Evolutionary conservation across 306 rosid species (phyloP), one percentile per base, ranked within the genome.

Genomic region (Prunus dulcis): DNA sequence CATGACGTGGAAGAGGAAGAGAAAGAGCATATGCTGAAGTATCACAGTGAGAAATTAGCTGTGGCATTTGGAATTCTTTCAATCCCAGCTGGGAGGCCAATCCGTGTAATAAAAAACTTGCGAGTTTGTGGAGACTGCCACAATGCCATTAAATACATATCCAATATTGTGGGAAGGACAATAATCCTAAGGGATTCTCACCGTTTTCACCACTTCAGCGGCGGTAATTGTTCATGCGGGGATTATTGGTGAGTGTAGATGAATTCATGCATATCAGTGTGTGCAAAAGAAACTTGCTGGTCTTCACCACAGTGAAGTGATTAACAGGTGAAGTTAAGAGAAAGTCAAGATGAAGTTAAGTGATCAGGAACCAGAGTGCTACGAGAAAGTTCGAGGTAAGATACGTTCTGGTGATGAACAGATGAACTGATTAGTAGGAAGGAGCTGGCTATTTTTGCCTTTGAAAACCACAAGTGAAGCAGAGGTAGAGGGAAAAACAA

Each of bases 1-100:
- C 97, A 93, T 81, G 96, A 93, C 52, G 97, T 90, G 83, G 97
- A 93, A 84, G 97, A 90, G 83, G 97, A 92, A 82, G 97, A 90
- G 81, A 93, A 90, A 82, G 92, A 87, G 80, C 88, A 89, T 27
- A 86, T 89, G 91, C 91, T 90, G 79, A 93, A 77, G 83, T 85
- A 90, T 80, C 97, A 93, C 84, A 90, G 97, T 79, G 97, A 93
- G 81, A 93, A 87, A 86, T 75, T 93, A 79, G 97, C 96, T 34
- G 97, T 93, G 74, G 97, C 96, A 60, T 93, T 88, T 75, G 97
- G 93, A 76, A 86, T 90, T 86, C 85, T 93, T 79, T 68, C 88
- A 46, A 84, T 89, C 55, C 94, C 94, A 17, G 76, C 90, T 43
- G 92, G 91, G 73, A 93, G 97, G 83, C 93, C 97, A 74, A 89